Percentiles rank a stretch among this genome's conserved stretches.
These are phyloP conservation scores for Oenanthe sinensis DNA, from an alignment of 129 eudicot genomes.

Conservation along the genomic window DNA sequence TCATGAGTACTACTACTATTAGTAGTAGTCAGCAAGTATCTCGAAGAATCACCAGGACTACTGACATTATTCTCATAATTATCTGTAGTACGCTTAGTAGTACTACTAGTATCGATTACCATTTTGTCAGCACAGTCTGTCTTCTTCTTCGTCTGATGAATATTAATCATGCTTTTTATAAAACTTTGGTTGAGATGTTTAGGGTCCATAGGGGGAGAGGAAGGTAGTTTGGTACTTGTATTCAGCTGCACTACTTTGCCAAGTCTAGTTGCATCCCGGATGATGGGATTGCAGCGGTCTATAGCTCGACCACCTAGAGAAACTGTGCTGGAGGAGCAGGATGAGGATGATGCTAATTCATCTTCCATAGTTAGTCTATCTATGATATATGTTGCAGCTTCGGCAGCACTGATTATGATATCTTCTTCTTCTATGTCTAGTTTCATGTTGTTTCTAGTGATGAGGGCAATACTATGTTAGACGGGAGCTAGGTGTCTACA, in stretches of 20 bases:
- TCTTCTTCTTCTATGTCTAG: constrained; percentile 18
- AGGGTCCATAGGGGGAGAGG: constrained; percentile 19
- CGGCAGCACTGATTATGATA: constrained; percentile 35
- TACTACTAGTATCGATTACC: neutral
- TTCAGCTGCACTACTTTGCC: constrained; percentile 8
- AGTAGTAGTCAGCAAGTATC: constrained; percentile 57
- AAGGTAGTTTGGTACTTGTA: constrained; percentile 10
- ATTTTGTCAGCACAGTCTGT: neutral
- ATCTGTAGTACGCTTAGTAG: neutral
- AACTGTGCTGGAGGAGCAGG: constrained; percentile 18
- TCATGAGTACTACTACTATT: neutral
- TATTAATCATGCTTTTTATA: constrained; percentile 1
- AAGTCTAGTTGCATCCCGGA: constrained; percentile 48
- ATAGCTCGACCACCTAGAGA: constrained; percentile 39
- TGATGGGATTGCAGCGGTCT: constrained; percentile 90
- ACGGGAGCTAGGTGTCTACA: neutral
- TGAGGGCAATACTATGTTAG: neutral
- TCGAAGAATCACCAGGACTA: constrained; percentile 61
- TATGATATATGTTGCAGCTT: constrained; percentile 37
- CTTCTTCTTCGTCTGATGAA: neutral
- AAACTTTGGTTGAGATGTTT: neutral
- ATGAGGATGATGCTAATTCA: constrained; percentile 9
- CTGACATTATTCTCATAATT: neutral
- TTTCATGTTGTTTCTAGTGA: constrained; percentile 15
- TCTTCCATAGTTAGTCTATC: constrained; percentile 28